Conservation (phyloP, 495 filamentous ascomycete species). For the Penicillium arizonense region DNA sequence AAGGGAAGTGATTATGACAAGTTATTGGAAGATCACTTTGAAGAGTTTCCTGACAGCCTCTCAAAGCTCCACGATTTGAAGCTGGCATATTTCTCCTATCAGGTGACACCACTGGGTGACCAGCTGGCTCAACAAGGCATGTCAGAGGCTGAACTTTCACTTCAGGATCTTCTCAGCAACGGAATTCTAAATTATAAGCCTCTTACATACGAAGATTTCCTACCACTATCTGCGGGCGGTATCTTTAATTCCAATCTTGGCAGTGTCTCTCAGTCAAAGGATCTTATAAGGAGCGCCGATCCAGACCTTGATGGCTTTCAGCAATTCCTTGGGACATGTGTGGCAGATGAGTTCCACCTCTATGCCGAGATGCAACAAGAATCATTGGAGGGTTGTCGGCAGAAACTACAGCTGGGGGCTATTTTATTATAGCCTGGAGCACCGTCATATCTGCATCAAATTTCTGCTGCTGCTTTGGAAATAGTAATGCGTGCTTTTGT, state of each 20-base stretch:
- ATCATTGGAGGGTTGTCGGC: conserved; percentile 21
- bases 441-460: background rate
- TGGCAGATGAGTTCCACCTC: conserved; percentile 30
- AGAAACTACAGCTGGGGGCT: conserved; percentile 14
- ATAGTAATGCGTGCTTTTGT: too few species aligned
- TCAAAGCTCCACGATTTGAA: conserved; percentile 19
- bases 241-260: conserved; percentile 44
- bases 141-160: background rate
- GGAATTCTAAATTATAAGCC: conserved; percentile 27
- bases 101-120: conserved; percentile 9
- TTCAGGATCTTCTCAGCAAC: conserved; percentile 24
- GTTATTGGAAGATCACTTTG: conserved; percentile 24
- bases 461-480: too few species aligned
- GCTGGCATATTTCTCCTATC: conserved; percentile 35
- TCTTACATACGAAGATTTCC: conserved; percentile 44
- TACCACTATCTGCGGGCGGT: conserved; percentile 41
- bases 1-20: conserved; percentile 14
- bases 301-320: conserved; percentile 35
- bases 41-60: conserved; percentile 32
- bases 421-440: conserved; percentile 2
- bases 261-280: conserved; percentile 15
- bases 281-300: conserved; percentile 30
- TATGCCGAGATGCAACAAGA: conserved; percentile 28
- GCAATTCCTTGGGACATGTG: conserved; percentile 16
- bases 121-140: conserved; percentile 3